phyloP scores from a whole-genome alignment of 345 rosid species.

The Linum trigynum region DNA sequence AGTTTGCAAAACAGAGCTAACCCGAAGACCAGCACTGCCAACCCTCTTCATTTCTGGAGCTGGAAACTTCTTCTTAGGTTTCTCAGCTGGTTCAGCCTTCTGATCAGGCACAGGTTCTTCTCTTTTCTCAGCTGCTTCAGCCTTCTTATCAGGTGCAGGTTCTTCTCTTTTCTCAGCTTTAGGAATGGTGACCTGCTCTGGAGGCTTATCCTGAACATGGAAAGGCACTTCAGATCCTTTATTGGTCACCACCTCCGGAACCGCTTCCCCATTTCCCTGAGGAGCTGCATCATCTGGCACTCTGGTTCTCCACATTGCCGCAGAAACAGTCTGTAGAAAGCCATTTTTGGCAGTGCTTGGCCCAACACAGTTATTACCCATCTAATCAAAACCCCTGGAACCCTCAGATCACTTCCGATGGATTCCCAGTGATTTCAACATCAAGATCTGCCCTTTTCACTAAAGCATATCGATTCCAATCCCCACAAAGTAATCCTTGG shows the following conservation, averaged over 20 bases:
- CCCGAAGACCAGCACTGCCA: conserved; percentile 1
- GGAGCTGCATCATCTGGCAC: conserved; percentile 16
- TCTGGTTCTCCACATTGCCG: conserved; percentile 20
- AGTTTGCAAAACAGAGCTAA: not conserved
- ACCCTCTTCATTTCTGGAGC: not conserved
- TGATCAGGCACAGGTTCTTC: not conserved
- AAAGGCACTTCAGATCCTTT: conserved; percentile 37
- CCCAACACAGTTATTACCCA: conserved; percentile 28
- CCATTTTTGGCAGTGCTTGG: conserved; percentile 22
- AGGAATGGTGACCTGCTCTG: conserved; percentile 51
- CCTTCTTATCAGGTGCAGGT: not conserved
- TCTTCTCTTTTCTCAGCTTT: conserved; percentile 16
- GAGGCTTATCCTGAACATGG: conserved; percentile 62
- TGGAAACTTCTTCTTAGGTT: no score
- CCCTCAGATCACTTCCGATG: conserved; percentile 13
- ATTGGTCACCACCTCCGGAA: conserved; percentile 22
- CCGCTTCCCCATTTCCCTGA: conserved; percentile 24
- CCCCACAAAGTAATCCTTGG: no score
- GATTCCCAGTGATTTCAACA: conserved; percentile 17
- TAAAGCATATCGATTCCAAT: no score
- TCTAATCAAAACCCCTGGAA: conserved; percentile 4
- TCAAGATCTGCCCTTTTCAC: conserved; percentile 30
- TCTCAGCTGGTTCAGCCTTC: no score
- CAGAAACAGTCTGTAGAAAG: conserved; percentile 19
- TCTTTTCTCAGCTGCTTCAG: no score